Base-by-base conservation (phyloP, 768 basidiomycete species). In the Cubamyces lactineus region DNA sequence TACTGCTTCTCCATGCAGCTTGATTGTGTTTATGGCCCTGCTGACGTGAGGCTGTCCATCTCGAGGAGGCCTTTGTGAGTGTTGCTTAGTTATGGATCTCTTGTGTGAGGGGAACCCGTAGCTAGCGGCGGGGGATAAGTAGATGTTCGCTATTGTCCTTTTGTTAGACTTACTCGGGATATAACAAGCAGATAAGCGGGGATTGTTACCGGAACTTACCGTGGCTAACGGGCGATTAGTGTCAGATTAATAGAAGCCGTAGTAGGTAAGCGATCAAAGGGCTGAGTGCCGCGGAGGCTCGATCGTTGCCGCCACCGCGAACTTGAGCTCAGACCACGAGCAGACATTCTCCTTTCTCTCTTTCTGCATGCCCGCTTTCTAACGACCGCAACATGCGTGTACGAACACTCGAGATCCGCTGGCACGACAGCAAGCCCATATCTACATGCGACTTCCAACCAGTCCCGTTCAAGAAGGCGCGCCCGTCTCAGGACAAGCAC, bases 361-460 rank as follows among this genome's bases (percentile, higher is more conserved):
- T 23, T 34, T 23, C 45, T 53, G 23, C 46, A 45, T 43, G 54
- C 30, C 3, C 46, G 8, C 26, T 23, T 24, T 15, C 11, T 46
- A 43, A 40, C 52, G 39, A 15, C 30, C 13, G 24, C 46, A 61
- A 16, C 17, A 95, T 95, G 92, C 88, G 92, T 63, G 92, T 91
- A 73, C 84, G 91, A 62, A 94, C 93, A 3, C 84, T 96, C 47
- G 94, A 96, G 79, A 97, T 97, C 71, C 84, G 95, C 66, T 97
- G 94, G 94, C 94, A 97, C 81, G 94, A 95, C 79, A 87, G 84
- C 74, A 93, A 93, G 71, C 94, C 94, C 47, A 96, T 99, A 75
- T 96, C 94, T 46, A 92, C 94, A 16, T 94, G 92, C 75, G 97
- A 99, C 80, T 97, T 97, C 72, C 97, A 98, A 72, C 89, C 93